These are phyloP conservation scores for Dendrobium chrysotoxum DNA, from an alignment of 106 monocot genomes.

Conservation along the genomic window DNA sequence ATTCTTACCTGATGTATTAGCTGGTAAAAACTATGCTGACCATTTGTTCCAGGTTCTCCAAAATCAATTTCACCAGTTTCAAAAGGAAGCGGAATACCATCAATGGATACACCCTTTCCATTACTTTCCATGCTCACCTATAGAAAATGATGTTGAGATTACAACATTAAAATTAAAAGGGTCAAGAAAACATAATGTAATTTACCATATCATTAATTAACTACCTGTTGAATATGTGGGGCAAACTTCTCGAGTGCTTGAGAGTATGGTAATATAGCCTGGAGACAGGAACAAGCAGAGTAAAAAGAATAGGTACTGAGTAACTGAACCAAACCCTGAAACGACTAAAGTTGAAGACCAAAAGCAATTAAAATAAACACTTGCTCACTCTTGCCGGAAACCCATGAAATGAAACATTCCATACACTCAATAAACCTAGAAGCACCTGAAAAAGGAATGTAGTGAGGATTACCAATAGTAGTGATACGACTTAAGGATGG, in stretches of 20 bases:
- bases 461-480: neutral
- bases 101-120: conserved; percentile 99
- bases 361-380: neutral
- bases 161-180: conserved; percentile 5
- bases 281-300: conserved; percentile 3
- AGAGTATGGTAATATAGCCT: conserved; percentile 93
- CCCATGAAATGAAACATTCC: conserved; percentile 92
- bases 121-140: conserved; percentile 99
- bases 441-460: conserved; percentile 53
- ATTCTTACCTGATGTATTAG: conserved; percentile 85
- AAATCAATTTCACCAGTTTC: conserved; percentile 98
- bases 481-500: neutral
- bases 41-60: conserved; percentile 99
- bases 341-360: neutral
- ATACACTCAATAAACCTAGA: conserved; percentile 87
- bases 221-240: conserved; percentile 96
- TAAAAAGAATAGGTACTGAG: neutral
- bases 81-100: conserved; percentile 83
- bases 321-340: neutral
- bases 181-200: neutral
- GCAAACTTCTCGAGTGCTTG: conserved; percentile 97
- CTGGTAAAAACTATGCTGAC: conserved; percentile 98
- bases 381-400: conserved; percentile 88
- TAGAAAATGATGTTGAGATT: conserved; percentile 11
- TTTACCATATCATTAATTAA: conserved; percentile 4